Evolutionary conservation across 2,329 filamentous ascomycete genomes (phyloP).

Genomic region (Drechslerella coelobrocha): DNA sequence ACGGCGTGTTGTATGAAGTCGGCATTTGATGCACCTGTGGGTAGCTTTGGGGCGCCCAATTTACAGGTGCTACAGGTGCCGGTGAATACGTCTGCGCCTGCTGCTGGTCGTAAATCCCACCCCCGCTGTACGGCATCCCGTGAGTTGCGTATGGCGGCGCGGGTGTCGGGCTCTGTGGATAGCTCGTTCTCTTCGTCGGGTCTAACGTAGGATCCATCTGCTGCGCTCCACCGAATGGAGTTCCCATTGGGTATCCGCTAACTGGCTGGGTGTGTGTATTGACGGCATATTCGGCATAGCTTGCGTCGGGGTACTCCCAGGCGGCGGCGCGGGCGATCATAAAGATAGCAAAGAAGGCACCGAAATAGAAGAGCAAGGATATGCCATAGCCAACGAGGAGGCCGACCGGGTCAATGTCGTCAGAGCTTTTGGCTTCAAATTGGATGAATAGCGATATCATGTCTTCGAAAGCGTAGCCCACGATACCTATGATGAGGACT

Average conservation of each 20-base stretch:
- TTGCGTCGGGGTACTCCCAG: conserved; percentile 32
- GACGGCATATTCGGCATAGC: not conserved
- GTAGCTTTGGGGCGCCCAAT: not conserved
- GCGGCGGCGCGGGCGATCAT: conserved; percentile 29
- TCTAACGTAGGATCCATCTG: conserved; percentile 18
- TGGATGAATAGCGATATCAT: conserved; percentile 11
- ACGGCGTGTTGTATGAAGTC: conserved; percentile 26
- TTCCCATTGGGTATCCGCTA: not conserved
- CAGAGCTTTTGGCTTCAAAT: not conserved
- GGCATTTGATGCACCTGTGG: conserved; percentile 25
- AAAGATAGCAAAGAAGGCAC: conserved; percentile 31
- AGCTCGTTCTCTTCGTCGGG: conserved; percentile 28
- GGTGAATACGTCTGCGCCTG: conserved; percentile 36
- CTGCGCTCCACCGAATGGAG: conserved; percentile 28
- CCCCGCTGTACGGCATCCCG: conserved; percentile 37
- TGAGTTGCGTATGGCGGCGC: conserved; percentile 25
- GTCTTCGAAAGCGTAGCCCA: conserved; percentile 31
- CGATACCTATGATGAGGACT: conserved; percentile 23
- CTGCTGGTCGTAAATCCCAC: conserved; percentile 29
- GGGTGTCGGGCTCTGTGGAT: conserved; percentile 6
- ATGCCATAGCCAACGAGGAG: conserved; percentile 23
- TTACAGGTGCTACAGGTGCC: not conserved
- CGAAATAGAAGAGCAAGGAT: conserved; percentile 27
- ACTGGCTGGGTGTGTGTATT: not conserved
- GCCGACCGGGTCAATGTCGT: not conserved